Evolutionary conservation across 208 protist species (phyloP), one percentile per base, ranked within the genome.

Genomic region (Sergeia podlipaevii): DNA sequence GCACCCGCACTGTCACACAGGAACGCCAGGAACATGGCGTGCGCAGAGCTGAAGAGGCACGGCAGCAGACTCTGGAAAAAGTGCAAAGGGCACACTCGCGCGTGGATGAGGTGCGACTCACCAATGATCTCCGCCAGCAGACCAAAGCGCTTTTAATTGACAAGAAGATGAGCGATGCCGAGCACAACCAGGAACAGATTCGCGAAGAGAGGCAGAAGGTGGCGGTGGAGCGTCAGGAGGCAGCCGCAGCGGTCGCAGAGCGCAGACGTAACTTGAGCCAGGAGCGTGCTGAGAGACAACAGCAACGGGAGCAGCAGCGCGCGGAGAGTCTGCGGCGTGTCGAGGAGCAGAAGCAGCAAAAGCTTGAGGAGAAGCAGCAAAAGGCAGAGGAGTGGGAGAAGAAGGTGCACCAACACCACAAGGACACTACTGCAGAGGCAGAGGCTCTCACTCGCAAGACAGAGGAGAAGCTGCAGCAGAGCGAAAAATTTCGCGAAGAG

Each of bases 91-190:
- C 77, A 1, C 70, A 85, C 47, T 77, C 78, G 5, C 82, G 64
- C 7, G 78, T 89, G 4, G 87, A 94, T 26, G 83, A 94, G 47
- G 87, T 91, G 26, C 60, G 73, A 1, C 69, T 94, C 3, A 86
- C 74, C 13, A 87, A 89, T 42, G 81, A 86, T 41, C 62, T 88
- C 28, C 69, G 74, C 6, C 73, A 80, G 21, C 81, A 90, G 51
- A 87, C 75, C 20, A 90, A 89, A 44, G 74, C 50, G 27, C 66
- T 93, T 20, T 32, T 80, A 24, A 50, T 88, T 4, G 79, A 81
- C 49, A 75, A 77, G 37, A 89, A 86, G 52, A 93, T 90, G 86
- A 80, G 60, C 29, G 74, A 86, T 15, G 77, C 75, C 23, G 79
- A 86, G 38, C 86, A 90, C 26, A 85, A 89, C 28, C 79, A 85